Base-by-base conservation (phyloP, 768 basidiomycete species). In the Leucosporidium yakuticum region DNA sequence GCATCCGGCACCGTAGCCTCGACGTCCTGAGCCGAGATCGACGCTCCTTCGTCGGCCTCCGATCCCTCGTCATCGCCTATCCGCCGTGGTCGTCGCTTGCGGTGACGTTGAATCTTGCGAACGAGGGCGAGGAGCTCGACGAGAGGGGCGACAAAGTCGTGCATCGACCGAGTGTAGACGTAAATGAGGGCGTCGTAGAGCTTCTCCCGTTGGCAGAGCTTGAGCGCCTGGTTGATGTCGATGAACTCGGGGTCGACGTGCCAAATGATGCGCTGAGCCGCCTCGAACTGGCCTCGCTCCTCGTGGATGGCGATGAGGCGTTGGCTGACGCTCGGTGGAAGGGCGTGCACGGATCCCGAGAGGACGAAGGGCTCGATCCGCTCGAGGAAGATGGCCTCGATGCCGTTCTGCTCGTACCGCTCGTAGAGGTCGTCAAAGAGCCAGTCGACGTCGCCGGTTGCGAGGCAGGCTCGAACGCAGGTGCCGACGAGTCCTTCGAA, bases 101-200 rank as follows among this genome's bases (percentile, higher is more conserved):
- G 83, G 69, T 83, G 81, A 67, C 83, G 84, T 65, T 85, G 84
- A 31, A 90, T 84, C 65, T 82, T 82, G 20, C 87, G 85, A 50
- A 97, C 85, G 55, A 96, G 84, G 15, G 81, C 83, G 49, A 98
- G 81, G 19, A 96, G 81, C 71, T 91, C 89, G 65, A 94, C 88
- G 8, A 97, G 80, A 0, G 96, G 95, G 11, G 91, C 85, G 44
- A 93, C 87, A 66, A 88, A 96, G 77, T 99, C 96, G 68, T 81
- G 83, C 73, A 99, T 79, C 4, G 93, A 91, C 56, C 88, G 85
- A 15, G 88, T 95, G 78, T 94, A 95, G 48, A 98, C 87, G 77
- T 96, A 94, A 65, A 95, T 88, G 66, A 98, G 84, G 0, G 95
- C 93, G 74, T 98, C 95, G 80, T 91, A 96, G 7, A 98, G 84